Base-by-base conservation (phyloP, 805 yeast species). In the Kluyveromyces nonfermentans region DNA sequence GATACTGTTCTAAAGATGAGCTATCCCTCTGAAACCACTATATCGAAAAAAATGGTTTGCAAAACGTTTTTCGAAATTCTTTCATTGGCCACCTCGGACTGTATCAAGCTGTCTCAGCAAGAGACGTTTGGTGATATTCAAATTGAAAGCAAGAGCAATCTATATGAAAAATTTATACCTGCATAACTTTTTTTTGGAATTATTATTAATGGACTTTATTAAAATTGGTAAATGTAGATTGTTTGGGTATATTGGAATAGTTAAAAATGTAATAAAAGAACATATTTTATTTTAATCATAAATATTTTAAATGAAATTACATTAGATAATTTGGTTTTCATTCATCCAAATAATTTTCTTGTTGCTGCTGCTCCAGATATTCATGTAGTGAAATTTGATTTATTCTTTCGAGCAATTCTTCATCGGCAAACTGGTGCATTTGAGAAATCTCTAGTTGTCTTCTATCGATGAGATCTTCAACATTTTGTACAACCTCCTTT, bases 61-160 rank as follows among this genome's bases (percentile, higher is more conserved):
- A 51, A 46, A 34, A 50, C 85, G 43, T 88, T 88, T 63, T 88
- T 87, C 55, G 95, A 88, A 59, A 60, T 88, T 58, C 69, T 88
- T 52, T 90, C 87, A 3, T 69, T 88, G 45, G 94, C 94, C 1
- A 81, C 93, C 5, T 71, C 78, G 37, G 88, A 82, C 52, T 80
- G 90, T 43, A 66, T 88, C 37, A 66, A 68, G 14, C 61, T 87
- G 35, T 63, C 75, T 32, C 95, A 86, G 64, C 69, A 71, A 7
- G 67, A 66, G 33, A 53, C 82, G 17, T 85, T 80, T 50, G 82
- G 80, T 4, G 76, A 73, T 33, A 79, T 86, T 45, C 52, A 50
- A n/a, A 70, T 85, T 32, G 58, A 62, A 17, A 65, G 76, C 9
- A 75, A 70, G 52, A 70, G 72, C 39, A 56, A 63, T 6, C 47